These are phyloP conservation scores for Sugiyamaella grinbergsii DNA, from an alignment of 1,139 yeast genomes.

Conservation along the genomic window DNA sequence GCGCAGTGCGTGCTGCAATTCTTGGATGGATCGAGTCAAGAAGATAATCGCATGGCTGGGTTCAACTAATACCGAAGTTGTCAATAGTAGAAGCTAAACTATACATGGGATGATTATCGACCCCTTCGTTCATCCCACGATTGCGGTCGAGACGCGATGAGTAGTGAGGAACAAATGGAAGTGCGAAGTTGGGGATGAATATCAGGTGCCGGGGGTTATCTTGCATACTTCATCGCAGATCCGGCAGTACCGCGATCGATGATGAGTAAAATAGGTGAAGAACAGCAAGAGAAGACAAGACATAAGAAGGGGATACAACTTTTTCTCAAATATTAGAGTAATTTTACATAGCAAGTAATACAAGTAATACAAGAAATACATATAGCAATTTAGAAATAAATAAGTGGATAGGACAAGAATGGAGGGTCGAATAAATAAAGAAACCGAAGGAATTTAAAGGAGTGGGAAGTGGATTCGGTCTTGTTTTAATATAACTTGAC, in stretches of 20 bases:
- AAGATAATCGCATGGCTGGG: conserved; percentile 10
- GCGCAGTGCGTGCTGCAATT: no score
- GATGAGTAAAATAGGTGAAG: no score
- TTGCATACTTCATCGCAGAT: conserved; percentile 6
- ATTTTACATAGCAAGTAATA: not conserved
- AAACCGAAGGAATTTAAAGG: not conserved
- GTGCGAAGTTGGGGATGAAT: not conserved
- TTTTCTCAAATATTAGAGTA: not conserved
- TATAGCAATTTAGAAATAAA: conserved; percentile 8
- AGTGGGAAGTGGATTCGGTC: not conserved
- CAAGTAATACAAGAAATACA: no score
- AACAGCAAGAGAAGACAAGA: no score
- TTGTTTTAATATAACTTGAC: conserved; percentile 20
- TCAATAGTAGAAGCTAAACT: not conserved
- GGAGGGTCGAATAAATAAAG: conserved; percentile 10
- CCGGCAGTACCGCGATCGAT: not conserved
- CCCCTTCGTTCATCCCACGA: conserved; percentile 9
- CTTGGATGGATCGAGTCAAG: not conserved
- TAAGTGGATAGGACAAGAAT: no score
- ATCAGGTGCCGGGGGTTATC: not conserved
- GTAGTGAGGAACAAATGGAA: no score
- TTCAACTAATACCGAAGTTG: conserved; percentile 1
- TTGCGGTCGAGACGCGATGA: no score
- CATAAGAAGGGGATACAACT: not conserved
- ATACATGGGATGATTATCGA: not conserved